A percentile compares a stretch with the other conserved stretches of the same genome.
Evolutionary conservation across 2,329 filamentous ascomycete species (phyloP).

Genomic region (Epichloe uncinata): DNA sequence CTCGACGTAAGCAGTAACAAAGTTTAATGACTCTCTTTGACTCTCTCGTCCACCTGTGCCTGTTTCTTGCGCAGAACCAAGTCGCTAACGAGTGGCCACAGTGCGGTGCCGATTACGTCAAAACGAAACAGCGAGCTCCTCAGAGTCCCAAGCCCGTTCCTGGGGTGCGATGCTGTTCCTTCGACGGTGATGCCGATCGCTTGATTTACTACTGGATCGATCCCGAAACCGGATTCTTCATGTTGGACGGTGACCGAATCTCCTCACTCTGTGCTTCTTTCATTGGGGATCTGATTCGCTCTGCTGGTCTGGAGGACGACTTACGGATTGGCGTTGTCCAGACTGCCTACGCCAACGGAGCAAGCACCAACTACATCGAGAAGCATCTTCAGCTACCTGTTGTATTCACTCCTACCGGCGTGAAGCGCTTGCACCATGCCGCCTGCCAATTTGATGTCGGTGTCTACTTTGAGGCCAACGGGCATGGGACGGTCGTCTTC

Average conservation of each 20-base stretch:
- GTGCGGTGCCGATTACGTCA: slow-evolving; percentile 94
- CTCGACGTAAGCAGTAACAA: slow-evolving; percentile 50
- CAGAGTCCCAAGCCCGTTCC: slow-evolving; percentile 64
- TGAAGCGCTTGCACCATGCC: slow-evolving; percentile 97
- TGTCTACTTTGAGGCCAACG: slow-evolving; percentile 97
- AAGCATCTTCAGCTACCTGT: slow-evolving; percentile 80
- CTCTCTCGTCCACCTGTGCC: background rate
- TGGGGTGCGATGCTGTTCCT: slow-evolving; percentile 71
- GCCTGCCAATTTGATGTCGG: slow-evolving; percentile 89
- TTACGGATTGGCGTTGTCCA: slow-evolving; percentile 90
- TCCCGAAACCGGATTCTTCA: slow-evolving; percentile 68
- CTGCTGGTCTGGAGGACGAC: slow-evolving; percentile 64
- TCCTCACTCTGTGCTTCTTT: slow-evolving; percentile 89
- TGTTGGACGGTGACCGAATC: slow-evolving; percentile 93
- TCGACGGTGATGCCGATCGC: slow-evolving; percentile 91
- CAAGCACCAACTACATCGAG: slow-evolving; percentile 83
- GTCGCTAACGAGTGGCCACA: slow-evolving; percentile 21
- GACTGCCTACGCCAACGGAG: slow-evolving; percentile 94
- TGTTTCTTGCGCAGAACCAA: background rate
- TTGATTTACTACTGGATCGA: slow-evolving; percentile 92
- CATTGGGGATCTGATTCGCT: slow-evolving; percentile 74
- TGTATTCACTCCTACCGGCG: slow-evolving; percentile 85
- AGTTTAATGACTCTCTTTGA: too few relatives aligned
- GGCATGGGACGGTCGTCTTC: slow-evolving; percentile 93
- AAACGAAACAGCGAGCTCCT: slow-evolving; percentile 87